Base-by-base conservation (phyloP, 116 monocot species). In the Zostera marina region DNA sequence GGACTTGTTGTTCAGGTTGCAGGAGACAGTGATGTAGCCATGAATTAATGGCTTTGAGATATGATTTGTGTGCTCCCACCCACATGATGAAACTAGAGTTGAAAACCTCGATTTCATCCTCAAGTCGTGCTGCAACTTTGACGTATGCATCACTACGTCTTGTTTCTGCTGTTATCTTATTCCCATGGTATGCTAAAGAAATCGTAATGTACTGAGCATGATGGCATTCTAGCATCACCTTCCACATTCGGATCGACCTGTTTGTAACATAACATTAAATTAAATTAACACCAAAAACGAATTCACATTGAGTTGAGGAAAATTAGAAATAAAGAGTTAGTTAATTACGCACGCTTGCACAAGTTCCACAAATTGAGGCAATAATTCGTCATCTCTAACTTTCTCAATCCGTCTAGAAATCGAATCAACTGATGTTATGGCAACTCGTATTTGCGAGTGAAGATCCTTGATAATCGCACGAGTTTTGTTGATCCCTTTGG, bases 241-340 rank as follows among this genome's bases (percentile, higher is more conserved):
- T 88, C 88, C 88, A 94, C 94, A 94, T 88, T 52, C 84, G 59
- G 44, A 81, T 75, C 53, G 83, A 70, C 76, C 92, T 92, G 72
- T 3, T 60, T 0, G 59, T 4, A 54, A 20, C 9, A 11, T 24
- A 54, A 32, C 32, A 2, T n/a, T n/a, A n/a, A n/a, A n/a, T n/a
- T n/a, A n/a, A n/a, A 32, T 32, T 32, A 32, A 32, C 32, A 32
- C 32, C 32, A 32, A 5, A 47, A 15, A 47, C 11, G 4, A 13
- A 47, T 47, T 11, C 11, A 47, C 15, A 47, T 47, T 47, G 47
- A 17, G 17, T 16, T 23, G 7, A 53, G 11, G 4, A 53, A 23
- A 3, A 53, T 53, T 8, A 22, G 9, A 4, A 14, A 11, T 22
- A 53, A 19, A 3, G 1, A 25, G 53, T 5, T 22, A 0, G 4